These are phyloP conservation scores for Quercus variabilis DNA, from an alignment of 306 rosid species.

Conservation along the genomic window DNA sequence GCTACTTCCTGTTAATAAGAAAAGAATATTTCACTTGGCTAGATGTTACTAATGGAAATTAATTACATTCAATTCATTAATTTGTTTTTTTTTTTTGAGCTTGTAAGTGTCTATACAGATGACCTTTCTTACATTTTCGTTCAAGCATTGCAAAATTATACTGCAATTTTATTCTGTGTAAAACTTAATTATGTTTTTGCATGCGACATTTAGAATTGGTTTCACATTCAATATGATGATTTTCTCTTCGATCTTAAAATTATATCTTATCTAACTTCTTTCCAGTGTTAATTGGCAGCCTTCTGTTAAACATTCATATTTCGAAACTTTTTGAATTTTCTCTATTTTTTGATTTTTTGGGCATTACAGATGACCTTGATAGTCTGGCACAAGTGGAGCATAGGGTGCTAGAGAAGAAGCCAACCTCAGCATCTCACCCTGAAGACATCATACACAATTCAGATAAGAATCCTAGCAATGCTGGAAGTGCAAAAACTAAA, in stretches of 20 bases:
- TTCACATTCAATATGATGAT: background rate
- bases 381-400: conserved; percentile 30
- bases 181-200: background rate
- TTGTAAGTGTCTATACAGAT: no score
- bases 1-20: no score
- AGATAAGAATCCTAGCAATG: conserved; percentile 35
- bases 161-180: background rate
- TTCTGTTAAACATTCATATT: background rate
- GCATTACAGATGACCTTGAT: conserved; percentile 36
- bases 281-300: background rate
- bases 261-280: background rate
- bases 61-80: no score
- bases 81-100: no score
- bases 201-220: background rate
- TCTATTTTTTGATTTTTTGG: background rate
- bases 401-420: conserved; percentile 38
- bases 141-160: background rate
- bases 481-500: conserved; percentile 32
- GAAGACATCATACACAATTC: conserved; percentile 28
- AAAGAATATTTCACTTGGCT: no score
- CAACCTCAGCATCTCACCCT: conserved; percentile 36
- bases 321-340: background rate
- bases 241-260: background rate
- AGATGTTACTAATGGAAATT: no score
- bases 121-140: background rate